These are phyloP conservation scores for Shiraia bambusicola DNA, from an alignment of 2,329 filamentous ascomycete species.

Conservation along the genomic window DNA sequence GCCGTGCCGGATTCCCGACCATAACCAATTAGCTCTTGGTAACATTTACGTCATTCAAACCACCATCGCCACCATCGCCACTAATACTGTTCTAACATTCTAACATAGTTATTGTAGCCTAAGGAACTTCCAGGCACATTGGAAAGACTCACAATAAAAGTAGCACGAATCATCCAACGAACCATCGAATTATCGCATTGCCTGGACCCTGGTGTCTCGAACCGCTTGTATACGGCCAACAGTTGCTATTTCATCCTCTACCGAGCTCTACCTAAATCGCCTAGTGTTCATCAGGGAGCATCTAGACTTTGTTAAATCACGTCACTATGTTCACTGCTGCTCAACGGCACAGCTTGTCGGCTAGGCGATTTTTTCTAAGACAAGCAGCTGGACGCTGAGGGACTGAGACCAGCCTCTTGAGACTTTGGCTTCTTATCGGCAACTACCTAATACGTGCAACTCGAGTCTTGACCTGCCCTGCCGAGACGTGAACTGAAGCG, in stretches of 20 bases:
- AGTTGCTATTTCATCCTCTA: constrained; percentile 6
- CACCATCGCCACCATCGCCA: constrained; percentile 5
- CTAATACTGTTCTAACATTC: too few species aligned
- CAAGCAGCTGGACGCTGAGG: constrained; percentile 13
- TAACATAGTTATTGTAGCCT: too few species aligned
- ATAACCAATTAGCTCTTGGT: constrained; percentile 3
- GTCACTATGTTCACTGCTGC: constrained; percentile 14
- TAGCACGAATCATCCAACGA: too few species aligned
- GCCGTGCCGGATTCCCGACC: constrained; percentile 16
- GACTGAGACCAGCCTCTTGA: constrained; percentile 21
- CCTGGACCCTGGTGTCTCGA: too few species aligned
- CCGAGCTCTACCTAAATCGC: constrained; percentile 20
- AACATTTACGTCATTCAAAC: constrained; percentile 19
- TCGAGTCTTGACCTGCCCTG: constrained; percentile 12
- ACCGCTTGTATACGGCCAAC: too few species aligned
- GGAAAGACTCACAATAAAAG: too few species aligned
- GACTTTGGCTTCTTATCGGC: constrained; percentile 21
- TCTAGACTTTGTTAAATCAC: constrained; percentile 6
- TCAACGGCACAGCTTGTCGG: constrained; percentile 29
- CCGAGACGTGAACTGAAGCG: constrained; percentile 15
- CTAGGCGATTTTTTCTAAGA: constrained; percentile 19
- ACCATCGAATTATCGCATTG: too few species aligned
- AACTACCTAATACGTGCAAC: background rate
- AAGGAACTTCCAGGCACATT: too few species aligned
- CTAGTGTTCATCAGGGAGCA: constrained; percentile 11